These are phyloP conservation scores for Primulina huaijiensis DNA, from an alignment of 257 asterid species.

Conservation along the genomic window DNA sequence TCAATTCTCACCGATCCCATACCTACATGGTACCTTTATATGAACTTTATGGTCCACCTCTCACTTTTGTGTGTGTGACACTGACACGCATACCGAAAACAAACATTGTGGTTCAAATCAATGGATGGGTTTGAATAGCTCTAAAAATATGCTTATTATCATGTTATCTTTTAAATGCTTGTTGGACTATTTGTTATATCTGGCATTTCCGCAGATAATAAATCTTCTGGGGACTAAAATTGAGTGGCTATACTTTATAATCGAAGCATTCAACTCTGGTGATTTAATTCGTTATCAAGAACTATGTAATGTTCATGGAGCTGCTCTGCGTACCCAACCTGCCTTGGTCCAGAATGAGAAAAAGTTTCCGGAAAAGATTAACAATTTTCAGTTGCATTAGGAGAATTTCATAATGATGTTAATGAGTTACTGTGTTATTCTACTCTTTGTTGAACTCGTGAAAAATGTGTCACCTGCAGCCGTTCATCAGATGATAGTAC, in stretches of 20 bases:
- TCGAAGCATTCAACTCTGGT: conserved; percentile 90
- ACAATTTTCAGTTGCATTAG: conserved; percentile 75
- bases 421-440: conserved; percentile 8
- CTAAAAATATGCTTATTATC: conserved; percentile 9
- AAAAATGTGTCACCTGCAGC: conserved; percentile 43
- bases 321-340: conserved; percentile 81
- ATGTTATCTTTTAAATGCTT: background rate
- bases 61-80: background rate
- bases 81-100: background rate
- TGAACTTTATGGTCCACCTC: background rate
- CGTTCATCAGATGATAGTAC: conserved; percentile 93
- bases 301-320: conserved; percentile 71
- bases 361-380: conserved; percentile 88
- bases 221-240: conserved; percentile 81
- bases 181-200: conserved; percentile 3
- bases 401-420: background rate
- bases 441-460: conserved; percentile 10
- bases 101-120: background rate
- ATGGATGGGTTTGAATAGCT: background rate
- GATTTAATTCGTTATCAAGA: conserved; percentile 84
- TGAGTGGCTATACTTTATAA: conserved; percentile 84
- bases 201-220: conserved; percentile 51
- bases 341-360: conserved; percentile 93
- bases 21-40: too few relatives aligned
- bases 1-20: background rate